Percentiles rank a stretch among this genome's conserved stretches.
phyloP scores from a whole-genome alignment of 106 monocot genomes.

The Dendrobium officinale region DNA sequence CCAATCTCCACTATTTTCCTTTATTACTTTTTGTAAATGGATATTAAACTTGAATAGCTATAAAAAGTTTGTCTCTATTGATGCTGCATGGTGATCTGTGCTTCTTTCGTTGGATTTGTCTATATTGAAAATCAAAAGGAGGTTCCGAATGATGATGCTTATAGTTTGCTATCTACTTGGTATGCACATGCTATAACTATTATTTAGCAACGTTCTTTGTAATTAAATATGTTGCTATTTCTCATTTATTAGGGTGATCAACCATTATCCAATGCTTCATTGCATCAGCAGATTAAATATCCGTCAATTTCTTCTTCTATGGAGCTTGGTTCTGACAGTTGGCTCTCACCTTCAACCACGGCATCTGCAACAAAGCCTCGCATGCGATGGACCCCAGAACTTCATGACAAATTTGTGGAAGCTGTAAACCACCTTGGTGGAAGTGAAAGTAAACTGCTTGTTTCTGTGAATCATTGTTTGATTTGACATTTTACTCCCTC shows the following conservation, averaged over 20 bases:
- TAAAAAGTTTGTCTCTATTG: too few species aligned
- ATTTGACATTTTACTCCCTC: background rate
- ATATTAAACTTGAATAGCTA: too few species aligned
- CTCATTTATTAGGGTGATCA: background rate
- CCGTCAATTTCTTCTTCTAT: slow-evolving; percentile 34
- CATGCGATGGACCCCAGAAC: slow-evolving; percentile 77
- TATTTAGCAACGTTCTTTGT: too few species aligned
- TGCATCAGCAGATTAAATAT: slow-evolving; percentile 15
- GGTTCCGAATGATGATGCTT: too few species aligned
- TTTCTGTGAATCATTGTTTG: background rate
- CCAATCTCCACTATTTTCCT: too few species aligned
- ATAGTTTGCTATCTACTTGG: too few species aligned
- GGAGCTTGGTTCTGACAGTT: slow-evolving; percentile 18
- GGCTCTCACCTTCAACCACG: slow-evolving; percentile 28
- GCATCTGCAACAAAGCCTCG: slow-evolving; percentile 34
- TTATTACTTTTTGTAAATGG: too few species aligned
- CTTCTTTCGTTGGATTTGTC: too few species aligned
- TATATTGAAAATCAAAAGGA: too few species aligned
- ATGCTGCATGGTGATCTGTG: too few species aligned
- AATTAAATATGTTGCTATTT: too few species aligned
- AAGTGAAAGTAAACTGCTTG: slow-evolving; percentile 50
- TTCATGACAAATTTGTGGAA: slow-evolving; percentile 68
- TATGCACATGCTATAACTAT: too few species aligned
- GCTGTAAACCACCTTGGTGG: slow-evolving; percentile 83
- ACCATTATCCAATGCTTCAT: slow-evolving; percentile 14